Evolutionary conservation across 108 stramenopile genomes (phyloP), one percentile per base, ranked within the genome.

Genomic region (Nannochloropsis oceanica): DNA sequence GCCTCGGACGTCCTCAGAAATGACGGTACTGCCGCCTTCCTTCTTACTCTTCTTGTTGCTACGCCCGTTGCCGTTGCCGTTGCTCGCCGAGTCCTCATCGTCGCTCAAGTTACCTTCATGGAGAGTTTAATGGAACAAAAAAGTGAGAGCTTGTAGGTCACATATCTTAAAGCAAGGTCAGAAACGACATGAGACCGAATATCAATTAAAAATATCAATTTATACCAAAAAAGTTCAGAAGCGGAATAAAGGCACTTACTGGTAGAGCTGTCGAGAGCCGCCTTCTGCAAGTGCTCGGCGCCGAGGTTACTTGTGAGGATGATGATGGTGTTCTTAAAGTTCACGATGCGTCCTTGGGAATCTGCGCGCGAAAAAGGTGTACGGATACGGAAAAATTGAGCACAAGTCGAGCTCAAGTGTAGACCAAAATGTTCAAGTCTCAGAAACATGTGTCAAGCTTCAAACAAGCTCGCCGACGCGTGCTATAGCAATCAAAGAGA

Each of bases 281-380:
- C 80, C 26, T 81, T 27, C 80, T 81, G 80, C 26, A 81, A 89
- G 26, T 73, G n/a, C 59, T 73, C 59, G 59, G 59, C 59, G 24
- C 96, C 96, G 27, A 97, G 84, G 85, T 97, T 97, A 25, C 92
- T 92, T 9, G 96, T 97, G 50, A 97, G 84, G 87, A 97, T 95
- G 83, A 97, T 90, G 83, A 95, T 92, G 3, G 94, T 92, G 85
- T 96, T 97, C 13, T 92, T 93, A 83, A 97, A 97, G 85, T 96
- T 94, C n/a, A 97, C 94, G 18, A 94, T 93, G 25, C 94, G 84
- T n/a, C 95, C 95, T 84, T 25, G 26, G 25, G 80, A 81, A 43
- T 87, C 59, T 73, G 59, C 59, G 59, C 5, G 59, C 22, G 59
- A n/a, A 10, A 34, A 34, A 34, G 34, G 34, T 34, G 34, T 34